Conservation (phyloP, 2,329 filamentous ascomycete genomes). For the Myrmaecium sp. region DNA sequence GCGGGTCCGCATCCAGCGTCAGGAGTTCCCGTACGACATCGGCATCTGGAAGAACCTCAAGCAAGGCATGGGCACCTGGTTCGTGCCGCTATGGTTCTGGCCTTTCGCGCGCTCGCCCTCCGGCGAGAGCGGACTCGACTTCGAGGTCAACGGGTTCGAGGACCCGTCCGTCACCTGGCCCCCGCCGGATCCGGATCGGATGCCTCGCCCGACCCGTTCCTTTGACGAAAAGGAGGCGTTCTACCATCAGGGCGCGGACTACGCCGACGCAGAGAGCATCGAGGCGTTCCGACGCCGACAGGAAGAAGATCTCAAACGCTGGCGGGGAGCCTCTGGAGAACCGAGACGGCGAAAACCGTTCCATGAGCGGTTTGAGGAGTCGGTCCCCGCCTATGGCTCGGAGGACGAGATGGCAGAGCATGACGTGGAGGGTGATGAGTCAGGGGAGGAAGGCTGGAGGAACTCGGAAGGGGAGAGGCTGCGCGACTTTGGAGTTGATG, state of each 20-base stretch:
- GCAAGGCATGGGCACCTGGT: constrained; percentile 57
- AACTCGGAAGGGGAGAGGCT: constrained; percentile 62
- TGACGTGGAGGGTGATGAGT: constrained; percentile 12
- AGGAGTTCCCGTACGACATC: constrained; percentile 73
- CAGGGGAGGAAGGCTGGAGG: constrained; percentile 46
- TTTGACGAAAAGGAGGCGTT: constrained; percentile 17
- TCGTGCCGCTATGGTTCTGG: constrained; percentile 43
- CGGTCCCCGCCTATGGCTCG: constrained; percentile 8
- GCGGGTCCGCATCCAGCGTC: constrained; percentile 37
- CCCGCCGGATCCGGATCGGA: constrained; percentile 33
- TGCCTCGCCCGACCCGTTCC: constrained; percentile 13
- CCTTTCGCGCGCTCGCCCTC: constrained; percentile 42
- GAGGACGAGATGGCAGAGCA: constrained; percentile 14
- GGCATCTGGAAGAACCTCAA: constrained; percentile 58
- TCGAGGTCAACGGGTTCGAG: constrained; percentile 66
- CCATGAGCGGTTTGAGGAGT: constrained; percentile 22
- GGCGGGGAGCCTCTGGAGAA: constrained; percentile 11
- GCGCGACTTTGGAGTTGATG: constrained; percentile 64
- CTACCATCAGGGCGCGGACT: constrained; percentile 19
- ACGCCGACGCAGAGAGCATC: constrained; percentile 22
- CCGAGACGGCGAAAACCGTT: constrained; percentile 24
- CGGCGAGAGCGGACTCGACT: constrained; percentile 36
- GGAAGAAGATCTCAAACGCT: constrained; percentile 31
- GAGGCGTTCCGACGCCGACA: constrained; percentile 39
- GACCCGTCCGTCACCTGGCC: constrained; percentile 25